These are phyloP conservation scores for Dictyostelium brefeldianum DNA, from an alignment of 78 protist species.

Conservation along the genomic window DNA sequence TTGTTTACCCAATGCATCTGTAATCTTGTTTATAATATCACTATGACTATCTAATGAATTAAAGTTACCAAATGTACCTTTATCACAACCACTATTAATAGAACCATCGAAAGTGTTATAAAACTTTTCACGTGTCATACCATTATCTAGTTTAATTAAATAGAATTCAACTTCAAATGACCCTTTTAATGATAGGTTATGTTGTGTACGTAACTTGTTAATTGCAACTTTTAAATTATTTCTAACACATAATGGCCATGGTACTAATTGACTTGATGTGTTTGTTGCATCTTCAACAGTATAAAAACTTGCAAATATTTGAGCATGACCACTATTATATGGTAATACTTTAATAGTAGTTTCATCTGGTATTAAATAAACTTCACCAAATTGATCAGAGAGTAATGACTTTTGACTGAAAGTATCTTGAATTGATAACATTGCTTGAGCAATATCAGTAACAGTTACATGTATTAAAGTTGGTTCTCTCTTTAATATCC, in stretches of 20 bases:
- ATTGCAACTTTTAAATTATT: not conserved
- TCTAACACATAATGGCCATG: slow-evolving; percentile 28
- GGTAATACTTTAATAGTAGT: not conserved
- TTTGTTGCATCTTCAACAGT: not conserved
- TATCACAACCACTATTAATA: not conserved
- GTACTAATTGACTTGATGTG: not conserved
- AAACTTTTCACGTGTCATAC: not conserved
- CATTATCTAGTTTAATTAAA: not conserved
- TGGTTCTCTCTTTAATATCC: not conserved
- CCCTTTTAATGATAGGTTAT: not conserved
- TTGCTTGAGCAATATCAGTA: slow-evolving; percentile 27
- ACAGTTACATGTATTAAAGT: slow-evolving; percentile 20
- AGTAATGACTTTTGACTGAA: not conserved
- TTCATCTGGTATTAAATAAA: slow-evolving; percentile 54
- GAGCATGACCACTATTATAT: not conserved
- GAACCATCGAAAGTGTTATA: not conserved
- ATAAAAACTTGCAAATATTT: slow-evolving; percentile 44
- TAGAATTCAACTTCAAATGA: slow-evolving; percentile 73
- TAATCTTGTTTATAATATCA: slow-evolving; percentile 9
- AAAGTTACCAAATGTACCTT: slow-evolving; percentile 20
- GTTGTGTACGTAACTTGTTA: not conserved
- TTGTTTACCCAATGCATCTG: not conserved
- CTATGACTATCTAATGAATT: slow-evolving; percentile 5
- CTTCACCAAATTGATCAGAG: slow-evolving; percentile 14
- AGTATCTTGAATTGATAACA: not conserved